Conservation (phyloP, 495 filamentous ascomycete genomes). For the Penicillium psychrofluorescens region DNA sequence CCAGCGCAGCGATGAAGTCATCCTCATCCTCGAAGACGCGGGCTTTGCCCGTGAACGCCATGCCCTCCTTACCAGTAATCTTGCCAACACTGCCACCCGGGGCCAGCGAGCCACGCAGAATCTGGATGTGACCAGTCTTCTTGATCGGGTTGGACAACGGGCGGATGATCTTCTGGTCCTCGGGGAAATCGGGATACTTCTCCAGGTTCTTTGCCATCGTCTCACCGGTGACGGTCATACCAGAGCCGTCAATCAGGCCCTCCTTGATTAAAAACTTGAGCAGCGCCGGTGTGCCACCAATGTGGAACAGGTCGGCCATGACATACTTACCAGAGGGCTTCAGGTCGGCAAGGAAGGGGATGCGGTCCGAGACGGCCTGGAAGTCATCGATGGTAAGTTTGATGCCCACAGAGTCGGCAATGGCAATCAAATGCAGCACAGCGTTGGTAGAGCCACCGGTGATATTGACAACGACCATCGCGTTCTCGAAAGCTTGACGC, state of each 20-base stretch:
- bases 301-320: constrained; percentile 82
- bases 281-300: constrained; percentile 86
- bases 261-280: constrained; percentile 89
- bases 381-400: constrained; percentile 96
- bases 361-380: constrained; percentile 86
- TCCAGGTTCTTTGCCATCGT: constrained; percentile 88
- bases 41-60: constrained; percentile 80
- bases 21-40: constrained; percentile 83
- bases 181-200: constrained; percentile 67
- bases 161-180: constrained; percentile 84
- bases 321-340: constrained; percentile 98
- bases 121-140: constrained; percentile 90
- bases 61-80: constrained; percentile 96
- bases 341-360: constrained; percentile 88
- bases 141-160: constrained; percentile 92
- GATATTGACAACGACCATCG: constrained; percentile 92
- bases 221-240: constrained; percentile 91
- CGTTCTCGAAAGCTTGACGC: constrained; percentile 87
- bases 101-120: constrained; percentile 83
- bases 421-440: constrained; percentile 93
- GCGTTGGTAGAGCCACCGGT: constrained; percentile 96
- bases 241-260: constrained; percentile 77
- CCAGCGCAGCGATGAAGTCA: constrained; percentile 68
- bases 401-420: constrained; percentile 88
- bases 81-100: constrained; percentile 93